Evolutionary conservation across 257 asterid species (phyloP), one percentile per base, ranked within the genome.

Genomic region (Solanum chiquidenum): DNA sequence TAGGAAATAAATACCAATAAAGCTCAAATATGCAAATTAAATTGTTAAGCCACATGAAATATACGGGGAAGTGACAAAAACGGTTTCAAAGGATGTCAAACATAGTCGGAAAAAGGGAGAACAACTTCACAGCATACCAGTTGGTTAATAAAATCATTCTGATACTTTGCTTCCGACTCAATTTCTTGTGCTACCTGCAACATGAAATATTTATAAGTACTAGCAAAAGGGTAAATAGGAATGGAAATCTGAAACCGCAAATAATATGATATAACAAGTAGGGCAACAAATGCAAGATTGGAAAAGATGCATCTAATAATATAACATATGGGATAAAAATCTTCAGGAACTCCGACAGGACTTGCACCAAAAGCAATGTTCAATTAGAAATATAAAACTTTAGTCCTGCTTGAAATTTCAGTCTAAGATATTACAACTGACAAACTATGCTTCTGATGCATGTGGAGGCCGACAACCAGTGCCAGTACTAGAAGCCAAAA

Each of bases 151-250:
- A 95, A 94, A 89, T 97, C 98, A 91, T 94, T 97, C 93, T 97
- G 99, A 87, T 64, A 93, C 90, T 91, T 95, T 5, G 99, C 96
- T 92, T 97, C 99, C 12, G 94, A 89, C 68, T 91, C 91, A 58
- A 97, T 97, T 46, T 97, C 99, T 92, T 94, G 96, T 80, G 98
- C 99, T 88, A 97, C 98, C 98, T 97, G 95, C 90, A 92, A 88
- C 73, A 80, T 55, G 72, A 64, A 44, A 82, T 40, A 87, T 73
- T 38, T 68, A 38, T 20, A 80, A 83, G 62, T 37, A 86, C n/a
- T 35, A 33, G 86, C 44, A 87, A 35, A 73, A 71, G 34, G 38
- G 60, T 74, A 20, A 79, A 7, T 69, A 60, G 55, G n/a, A 87
- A 71, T 58, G 40, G 66, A 87, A 72, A 46, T 25, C 33, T n/a